phyloP scores from a whole-genome alignment of 2,329 filamentous ascomycete genomes.

The Penicillium sp. region DNA sequence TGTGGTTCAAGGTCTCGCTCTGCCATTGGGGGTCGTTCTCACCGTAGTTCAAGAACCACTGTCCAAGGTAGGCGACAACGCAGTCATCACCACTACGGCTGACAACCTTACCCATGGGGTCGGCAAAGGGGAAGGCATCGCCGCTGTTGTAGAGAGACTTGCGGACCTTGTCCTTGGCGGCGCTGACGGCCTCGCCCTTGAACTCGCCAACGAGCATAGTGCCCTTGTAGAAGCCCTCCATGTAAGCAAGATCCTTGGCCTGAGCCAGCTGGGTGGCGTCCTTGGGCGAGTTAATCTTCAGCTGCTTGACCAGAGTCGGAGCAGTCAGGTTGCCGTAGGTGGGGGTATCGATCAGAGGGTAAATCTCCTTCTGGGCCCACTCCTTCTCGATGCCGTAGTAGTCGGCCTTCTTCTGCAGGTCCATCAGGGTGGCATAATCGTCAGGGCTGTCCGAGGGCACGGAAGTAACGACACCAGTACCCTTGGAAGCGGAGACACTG shows the following conservation, averaged over 20 bases:
- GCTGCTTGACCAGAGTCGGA: conserved; percentile 75
- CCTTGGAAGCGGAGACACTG: conserved; percentile 83
- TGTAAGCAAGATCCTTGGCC: conserved; percentile 95
- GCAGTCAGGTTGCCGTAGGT: conserved; percentile 82
- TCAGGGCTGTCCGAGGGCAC: conserved; percentile 95
- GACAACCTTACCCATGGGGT: conserved; percentile 85
- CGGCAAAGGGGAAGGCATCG: conserved; percentile 84
- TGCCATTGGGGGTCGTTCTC: conserved; percentile 78
- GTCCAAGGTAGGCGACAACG: conserved; percentile 86
- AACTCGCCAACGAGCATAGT: conserved; percentile 83
- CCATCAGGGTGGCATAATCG: conserved; percentile 82
- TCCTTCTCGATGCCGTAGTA: conserved; percentile 96
- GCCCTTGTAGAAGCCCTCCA: conserved; percentile 95
- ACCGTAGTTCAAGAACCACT: conserved; percentile 98
- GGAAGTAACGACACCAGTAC: conserved; percentile 91
- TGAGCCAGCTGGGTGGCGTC: conserved; percentile 85
- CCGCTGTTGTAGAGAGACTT: conserved; percentile 70
- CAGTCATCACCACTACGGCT: conserved; percentile 89
- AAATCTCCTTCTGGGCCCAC: conserved; percentile 86
- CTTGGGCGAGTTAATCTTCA: conserved; percentile 97
- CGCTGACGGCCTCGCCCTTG: conserved; percentile 79
- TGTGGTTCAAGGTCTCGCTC: conserved; percentile 65
- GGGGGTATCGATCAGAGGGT: conserved; percentile 85
- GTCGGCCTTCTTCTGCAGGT: conserved; percentile 89
- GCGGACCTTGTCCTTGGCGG: conserved; percentile 79